Percentiles rank a stretch among this genome's conserved stretches.
Evolutionary conservation across 495 filamentous ascomycete species (phyloP).

Genomic region (Penicillium pulvis): DNA sequence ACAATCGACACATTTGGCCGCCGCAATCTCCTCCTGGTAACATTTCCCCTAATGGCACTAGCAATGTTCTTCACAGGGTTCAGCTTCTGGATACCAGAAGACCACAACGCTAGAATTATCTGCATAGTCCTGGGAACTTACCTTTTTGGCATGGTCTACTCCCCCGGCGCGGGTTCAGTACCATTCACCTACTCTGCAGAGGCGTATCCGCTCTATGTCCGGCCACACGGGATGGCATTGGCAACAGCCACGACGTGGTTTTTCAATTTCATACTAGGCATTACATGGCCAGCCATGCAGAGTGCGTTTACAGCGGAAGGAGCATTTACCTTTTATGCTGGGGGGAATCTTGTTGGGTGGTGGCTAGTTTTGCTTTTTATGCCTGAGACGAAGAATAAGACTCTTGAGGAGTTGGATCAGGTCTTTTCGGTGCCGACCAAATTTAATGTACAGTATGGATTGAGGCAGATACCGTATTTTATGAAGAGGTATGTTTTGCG

Average conservation of each 20-base stretch:
- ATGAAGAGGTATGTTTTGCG: constrained; percentile 48
- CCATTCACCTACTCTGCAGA: constrained; percentile 86
- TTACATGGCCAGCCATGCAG: constrained; percentile 63
- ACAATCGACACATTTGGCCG: constrained; percentile 86
- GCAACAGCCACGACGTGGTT: constrained; percentile 72
- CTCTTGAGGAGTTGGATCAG: constrained; percentile 49
- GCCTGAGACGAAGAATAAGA: constrained; percentile 53
- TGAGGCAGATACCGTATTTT: constrained; percentile 51
- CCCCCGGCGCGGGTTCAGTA: constrained; percentile 78
- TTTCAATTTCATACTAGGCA: constrained; percentile 40
- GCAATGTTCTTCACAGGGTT: constrained; percentile 80
- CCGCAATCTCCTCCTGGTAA: constrained; percentile 72
- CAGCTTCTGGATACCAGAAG: constrained; percentile 69
- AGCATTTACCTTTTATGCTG: constrained; percentile 60
- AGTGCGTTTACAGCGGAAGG: constrained; percentile 49
- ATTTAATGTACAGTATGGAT: constrained; percentile 47
- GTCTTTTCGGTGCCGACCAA: constrained; percentile 55
- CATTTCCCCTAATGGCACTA: constrained; percentile 75
- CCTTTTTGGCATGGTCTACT: constrained; percentile 75
- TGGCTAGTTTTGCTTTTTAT: constrained; percentile 51
- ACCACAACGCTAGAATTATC: constrained; percentile 48
- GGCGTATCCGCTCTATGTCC: constrained; percentile 75
- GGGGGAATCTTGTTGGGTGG: constrained; percentile 52
- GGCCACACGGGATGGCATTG: constrained; percentile 66
- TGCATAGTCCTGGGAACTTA: constrained; percentile 73